Base-by-base conservation (phyloP, 371 early-diverging fungal species). In the Mortierella sp. region DNA sequence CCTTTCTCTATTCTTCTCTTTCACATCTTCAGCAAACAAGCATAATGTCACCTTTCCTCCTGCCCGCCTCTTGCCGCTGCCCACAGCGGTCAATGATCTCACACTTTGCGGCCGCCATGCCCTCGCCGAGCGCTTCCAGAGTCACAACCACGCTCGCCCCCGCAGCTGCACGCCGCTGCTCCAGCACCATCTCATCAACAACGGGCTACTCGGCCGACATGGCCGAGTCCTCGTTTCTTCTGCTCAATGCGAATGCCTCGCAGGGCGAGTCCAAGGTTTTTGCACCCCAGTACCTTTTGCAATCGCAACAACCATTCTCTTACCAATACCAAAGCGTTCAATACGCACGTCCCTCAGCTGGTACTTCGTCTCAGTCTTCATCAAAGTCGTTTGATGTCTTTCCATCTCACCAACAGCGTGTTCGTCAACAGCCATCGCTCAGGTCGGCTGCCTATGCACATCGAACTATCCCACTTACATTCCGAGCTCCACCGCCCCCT, bases 1-100 rank as follows among this genome's bases (percentile, higher is more conserved):
- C 7, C 16, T 16, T 29, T 7, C 37, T 30, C n/a, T 53, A 25
- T 4, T 21, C 53, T 14, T 53, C 21, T 21, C 26, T 26, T 14
- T 15, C 25, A 53, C 15, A 25, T 15, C 53, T 23, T 53, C 53
- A 7, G 53, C n/a, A 53, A 53, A 53, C 21, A 53, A 18, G 15
- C n/a, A 53, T 14, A 53, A 18, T 25, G 19, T 37, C 37, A 37
- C 37, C 37, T 37, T 37, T 37, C 37, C 37, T 37, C 37, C 9
- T 37, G 37, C 37, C 37, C 28, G 47, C 65, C 5, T 46, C 68
- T 11, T 62, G 72, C 50, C 77, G 77, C 57, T 67, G 66, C 45
- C 72, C 77, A 2, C 77, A 76, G 57, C 72, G 77, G 50, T 72
- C 77, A 0, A 71, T 76, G 77, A 64, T 76, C 4, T 71, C 77